Evolutionary conservation across 345 rosid genomes (phyloP).

Genomic region (Euphorbia pulcherrima): DNA sequence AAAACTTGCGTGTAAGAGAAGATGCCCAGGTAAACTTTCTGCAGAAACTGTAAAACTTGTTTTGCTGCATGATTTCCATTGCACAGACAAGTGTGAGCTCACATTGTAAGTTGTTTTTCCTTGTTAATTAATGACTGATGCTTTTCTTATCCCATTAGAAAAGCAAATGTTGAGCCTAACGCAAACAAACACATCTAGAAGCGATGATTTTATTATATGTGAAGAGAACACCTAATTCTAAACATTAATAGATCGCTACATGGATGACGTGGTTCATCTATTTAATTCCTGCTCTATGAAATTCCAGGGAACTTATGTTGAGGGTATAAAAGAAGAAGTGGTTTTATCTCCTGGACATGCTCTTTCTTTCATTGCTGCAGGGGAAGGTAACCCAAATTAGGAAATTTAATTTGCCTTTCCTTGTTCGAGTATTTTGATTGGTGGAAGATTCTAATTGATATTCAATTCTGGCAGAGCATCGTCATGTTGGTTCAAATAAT

Average conservation of each 20-base stretch:
- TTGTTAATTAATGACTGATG: not conserved
- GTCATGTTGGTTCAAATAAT: constrained; percentile 99
- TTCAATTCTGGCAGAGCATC: constrained; percentile 71
- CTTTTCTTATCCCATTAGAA: not conserved
- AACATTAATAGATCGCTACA: not conserved
- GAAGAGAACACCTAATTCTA: not conserved
- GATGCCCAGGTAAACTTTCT: constrained; percentile 76
- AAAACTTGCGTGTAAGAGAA: constrained; percentile 98
- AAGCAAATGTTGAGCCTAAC: not conserved
- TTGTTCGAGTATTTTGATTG: not conserved
- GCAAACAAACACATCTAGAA: not conserved
- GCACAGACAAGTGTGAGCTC: not conserved
- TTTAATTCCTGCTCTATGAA: not conserved
- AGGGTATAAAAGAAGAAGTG: constrained; percentile 98
- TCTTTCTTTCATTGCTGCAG: constrained; percentile 96
- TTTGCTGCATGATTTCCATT: not conserved
- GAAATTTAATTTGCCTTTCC: not conserved
- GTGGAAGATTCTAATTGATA: constrained; percentile 13
- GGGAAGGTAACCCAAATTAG: constrained; percentile 65
- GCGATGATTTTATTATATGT: not conserved
- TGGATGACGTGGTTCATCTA: not conserved
- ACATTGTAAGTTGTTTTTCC: not conserved
- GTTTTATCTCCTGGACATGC: constrained; percentile 99
- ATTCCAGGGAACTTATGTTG: constrained; percentile 93
- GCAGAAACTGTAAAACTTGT: constrained; percentile 1